These are phyloP conservation scores for Phialemonium atrogriseum DNA, from an alignment of 2,329 filamentous ascomycete species.

Conservation along the genomic window DNA sequence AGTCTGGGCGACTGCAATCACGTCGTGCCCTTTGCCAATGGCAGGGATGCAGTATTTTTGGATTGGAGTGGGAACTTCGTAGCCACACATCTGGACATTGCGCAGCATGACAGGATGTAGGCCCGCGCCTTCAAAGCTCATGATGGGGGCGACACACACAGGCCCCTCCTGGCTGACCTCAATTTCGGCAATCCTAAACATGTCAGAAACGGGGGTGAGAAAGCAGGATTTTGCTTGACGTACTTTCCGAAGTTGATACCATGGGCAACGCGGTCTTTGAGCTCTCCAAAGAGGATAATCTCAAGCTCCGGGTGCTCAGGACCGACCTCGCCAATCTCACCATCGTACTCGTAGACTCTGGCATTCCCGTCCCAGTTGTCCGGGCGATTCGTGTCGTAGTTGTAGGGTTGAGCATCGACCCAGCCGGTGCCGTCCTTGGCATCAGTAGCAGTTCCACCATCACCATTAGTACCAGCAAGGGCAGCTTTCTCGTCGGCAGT, in stretches of 20 bases:
- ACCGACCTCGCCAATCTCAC: conserved; percentile 79
- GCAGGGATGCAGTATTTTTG: conserved; percentile 80
- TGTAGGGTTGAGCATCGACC: conserved; percentile 34
- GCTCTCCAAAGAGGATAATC: conserved; percentile 60
- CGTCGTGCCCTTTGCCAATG: conserved; percentile 66
- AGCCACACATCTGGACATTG: conserved; percentile 69
- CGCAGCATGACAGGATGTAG: conserved; percentile 76
- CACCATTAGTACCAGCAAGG: conserved; percentile 2
- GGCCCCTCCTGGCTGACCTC: conserved; percentile 50
- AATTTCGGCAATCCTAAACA: conserved; percentile 42
- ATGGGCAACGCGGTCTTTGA: conserved; percentile 36
- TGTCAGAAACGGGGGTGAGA: conserved; percentile 7
- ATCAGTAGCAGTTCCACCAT: conserved; percentile 3
- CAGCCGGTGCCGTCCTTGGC: conserved; percentile 27
- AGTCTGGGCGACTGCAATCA: conserved; percentile 87
- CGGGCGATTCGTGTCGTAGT: conserved; percentile 33
- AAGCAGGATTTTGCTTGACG: conserved; percentile 18
- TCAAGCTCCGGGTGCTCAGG: conserved; percentile 66
- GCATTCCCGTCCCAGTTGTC: conserved; percentile 44
- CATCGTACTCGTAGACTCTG: conserved; percentile 73
- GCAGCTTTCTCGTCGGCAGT: conserved; percentile 1
- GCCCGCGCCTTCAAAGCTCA: conserved; percentile 64
- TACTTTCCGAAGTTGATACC: conserved; percentile 60
- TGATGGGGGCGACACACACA: conserved; percentile 39
- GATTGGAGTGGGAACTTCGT: conserved; percentile 71